phyloP scores from a whole-genome alignment of 108 stramenopile genomes.

The Ochromonas danica region DNA sequence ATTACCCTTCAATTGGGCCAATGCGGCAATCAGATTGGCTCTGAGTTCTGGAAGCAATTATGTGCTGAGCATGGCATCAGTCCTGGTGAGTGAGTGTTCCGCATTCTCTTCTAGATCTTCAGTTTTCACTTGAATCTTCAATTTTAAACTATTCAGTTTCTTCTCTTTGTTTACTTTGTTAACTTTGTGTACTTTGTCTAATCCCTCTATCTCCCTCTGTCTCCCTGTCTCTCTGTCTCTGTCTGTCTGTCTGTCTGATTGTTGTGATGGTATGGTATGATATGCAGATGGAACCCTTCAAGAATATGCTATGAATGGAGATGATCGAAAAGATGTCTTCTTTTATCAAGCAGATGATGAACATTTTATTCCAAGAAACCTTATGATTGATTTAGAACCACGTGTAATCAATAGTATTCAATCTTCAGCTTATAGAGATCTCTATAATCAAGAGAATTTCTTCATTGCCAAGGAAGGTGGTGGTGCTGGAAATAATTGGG shows the following conservation, averaged over 20 bases:
- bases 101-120: no score
- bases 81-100: slow-evolving; percentile 56
- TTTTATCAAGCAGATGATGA: slow-evolving; percentile 95
- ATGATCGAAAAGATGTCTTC: slow-evolving; percentile 97
- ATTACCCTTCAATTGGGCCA: slow-evolving; percentile 98
- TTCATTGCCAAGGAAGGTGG: slow-evolving; percentile 93
- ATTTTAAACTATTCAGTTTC: no score
- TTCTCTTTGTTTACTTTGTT: no score
- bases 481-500: slow-evolving; percentile 99
- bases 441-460: slow-evolving; percentile 95
- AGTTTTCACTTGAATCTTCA: no score
- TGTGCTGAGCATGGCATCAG: slow-evolving; percentile 96
- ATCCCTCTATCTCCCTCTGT: no score
- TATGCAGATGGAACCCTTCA: slow-evolving; percentile 85
- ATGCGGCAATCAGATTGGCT: slow-evolving; percentile 98
- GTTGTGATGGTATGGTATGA: slow-evolving; percentile 98
- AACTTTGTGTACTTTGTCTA: no score
- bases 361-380: slow-evolving; percentile 83
- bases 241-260: no score
- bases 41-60: slow-evolving; percentile 98
- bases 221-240: no score
- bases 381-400: slow-evolving; percentile 95
- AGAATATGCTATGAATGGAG: slow-evolving; percentile 65
- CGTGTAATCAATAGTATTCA: slow-evolving; percentile 90
- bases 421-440: slow-evolving; percentile 50